A percentile compares a stretch with the other conserved stretches of the same genome.
phyloP scores from a whole-genome alignment of 805 yeast genomes.

The Scheffersomyces coipomensis region DNA sequence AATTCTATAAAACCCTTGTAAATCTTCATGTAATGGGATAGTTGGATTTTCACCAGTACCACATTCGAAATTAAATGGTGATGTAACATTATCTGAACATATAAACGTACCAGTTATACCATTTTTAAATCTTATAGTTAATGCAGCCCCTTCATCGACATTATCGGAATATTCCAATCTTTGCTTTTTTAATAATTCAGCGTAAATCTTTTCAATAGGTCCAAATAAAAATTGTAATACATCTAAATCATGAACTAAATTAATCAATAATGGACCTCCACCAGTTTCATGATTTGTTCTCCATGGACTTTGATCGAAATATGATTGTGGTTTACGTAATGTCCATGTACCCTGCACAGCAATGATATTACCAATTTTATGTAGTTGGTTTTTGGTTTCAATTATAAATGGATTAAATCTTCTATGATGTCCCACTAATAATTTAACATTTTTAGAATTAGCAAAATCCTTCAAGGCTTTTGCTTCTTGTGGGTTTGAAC shows the following conservation, averaged over 20 bases:
- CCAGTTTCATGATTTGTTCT: slow-evolving; percentile 24
- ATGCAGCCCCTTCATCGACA: slow-evolving; percentile 40
- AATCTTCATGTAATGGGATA: slow-evolving; percentile 26
- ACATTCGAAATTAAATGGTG: slow-evolving; percentile 37
- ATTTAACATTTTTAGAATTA: slow-evolving; percentile 18
- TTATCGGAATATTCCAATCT: slow-evolving; percentile 16
- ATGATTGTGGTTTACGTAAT: slow-evolving; percentile 32
- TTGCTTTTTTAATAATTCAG: slow-evolving; percentile 30
- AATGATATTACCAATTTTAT: slow-evolving; percentile 27
- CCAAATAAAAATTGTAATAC: slow-evolving; percentile 37
- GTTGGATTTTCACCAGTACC: slow-evolving; percentile 42
- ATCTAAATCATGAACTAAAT: slow-evolving; percentile 39
- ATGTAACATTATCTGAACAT: slow-evolving; percentile 35
- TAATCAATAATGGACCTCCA: slow-evolving; percentile 37
- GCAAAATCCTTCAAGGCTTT: slow-evolving; percentile 24
- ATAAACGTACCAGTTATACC: slow-evolving; percentile 37
- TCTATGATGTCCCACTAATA: slow-evolving; percentile 40
- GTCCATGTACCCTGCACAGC: slow-evolving; percentile 42
- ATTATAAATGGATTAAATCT: slow-evolving; percentile 40
- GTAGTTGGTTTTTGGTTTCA: slow-evolving; percentile 26
- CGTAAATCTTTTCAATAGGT: slow-evolving; percentile 34
- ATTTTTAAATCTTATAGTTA: slow-evolving; percentile 27
- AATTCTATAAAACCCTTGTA: slow-evolving; percentile 33
- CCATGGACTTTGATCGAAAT: slow-evolving; percentile 33
- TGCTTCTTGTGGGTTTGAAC: slow-evolving; percentile 28